A percentile compares a stretch with the other conserved stretches of the same genome.
Conservation (phyloP, 495 filamentous ascomycete genomes). For the Hypoxylon intermedium region DNA sequence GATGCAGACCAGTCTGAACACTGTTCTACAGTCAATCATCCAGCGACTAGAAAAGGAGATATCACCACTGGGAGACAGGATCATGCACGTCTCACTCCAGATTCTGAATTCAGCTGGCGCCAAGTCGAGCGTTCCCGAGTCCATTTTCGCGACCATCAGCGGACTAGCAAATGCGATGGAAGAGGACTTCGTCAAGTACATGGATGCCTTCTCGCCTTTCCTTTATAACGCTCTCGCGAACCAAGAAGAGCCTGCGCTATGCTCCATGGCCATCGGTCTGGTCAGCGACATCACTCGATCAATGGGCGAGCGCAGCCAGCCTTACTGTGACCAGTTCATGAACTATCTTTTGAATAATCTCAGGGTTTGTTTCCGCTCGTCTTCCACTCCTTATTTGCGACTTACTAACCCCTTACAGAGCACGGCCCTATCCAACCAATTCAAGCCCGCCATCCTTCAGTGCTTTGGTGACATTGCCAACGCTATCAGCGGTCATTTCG, state of each 20-base stretch:
- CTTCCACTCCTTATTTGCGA: not conserved
- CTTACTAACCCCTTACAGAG: conserved; percentile 56
- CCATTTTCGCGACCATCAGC: conserved; percentile 87
- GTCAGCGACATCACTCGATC: conserved; percentile 95
- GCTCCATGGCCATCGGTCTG: conserved; percentile 95
- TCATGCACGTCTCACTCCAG: conserved; percentile 86
- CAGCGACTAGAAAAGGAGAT: conserved; percentile 92
- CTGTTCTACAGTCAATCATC: conserved; percentile 87
- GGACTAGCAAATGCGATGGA: conserved; percentile 86
- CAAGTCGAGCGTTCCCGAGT: conserved; percentile 95
- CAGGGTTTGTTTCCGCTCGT: conserved; percentile 63
- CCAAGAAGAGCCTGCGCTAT: conserved; percentile 91
- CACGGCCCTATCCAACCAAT: conserved; percentile 84
- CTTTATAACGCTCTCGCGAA: conserved; percentile 91
- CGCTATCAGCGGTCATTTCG: conserved; percentile 90
- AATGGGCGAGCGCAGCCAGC: conserved; percentile 85
- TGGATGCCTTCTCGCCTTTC: conserved; percentile 91
- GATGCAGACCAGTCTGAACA: conserved; percentile 94
- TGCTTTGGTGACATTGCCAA: conserved; percentile 98
- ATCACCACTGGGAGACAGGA: conserved; percentile 85
- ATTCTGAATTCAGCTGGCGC: conserved; percentile 76
- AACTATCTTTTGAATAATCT: conserved; percentile 92
- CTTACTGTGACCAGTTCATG: conserved; percentile 97
- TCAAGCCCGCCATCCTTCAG: conserved; percentile 97
- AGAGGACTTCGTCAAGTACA: conserved; percentile 92